Base-by-base conservation (phyloP, 768 basidiomycete species). In the Termitomyces sp. region DNA sequence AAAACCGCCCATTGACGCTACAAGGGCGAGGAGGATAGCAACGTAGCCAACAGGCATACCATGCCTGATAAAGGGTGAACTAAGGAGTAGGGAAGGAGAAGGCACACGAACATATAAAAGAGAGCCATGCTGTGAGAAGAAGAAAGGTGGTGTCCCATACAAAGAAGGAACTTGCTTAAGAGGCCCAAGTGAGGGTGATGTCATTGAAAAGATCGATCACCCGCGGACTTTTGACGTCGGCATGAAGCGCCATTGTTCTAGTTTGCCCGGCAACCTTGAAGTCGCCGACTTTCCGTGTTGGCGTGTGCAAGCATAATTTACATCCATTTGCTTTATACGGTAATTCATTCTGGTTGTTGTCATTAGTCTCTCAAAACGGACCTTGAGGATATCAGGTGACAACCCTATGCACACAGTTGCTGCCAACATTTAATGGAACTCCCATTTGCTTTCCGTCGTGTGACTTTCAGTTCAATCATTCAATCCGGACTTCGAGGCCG, bases 1-100 rank as follows among this genome's bases (percentile, higher is more conserved):
- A 72, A 85, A 84, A 51, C 89, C 88, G 60, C 88, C 89, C 80
- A 89, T 88, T 55, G 83, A 84, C 40, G 88, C 86, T 40, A 91
- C 70, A 59, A 88, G 67, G 66, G 88, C 88, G 54, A 89, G 74
- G 76, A 84, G 80, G 70, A 91, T 82, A 60, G 88, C 81, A 45
- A 83, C 79, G 71, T 74, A 77, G 59, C 86, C 86, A 57, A 88
- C 82, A 66, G 86, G 86, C 65, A 85, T 77, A 62, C 83, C 86
- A 69, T 82, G 76, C 61, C 86, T 86, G 56, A 34, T 31, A 29
- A 57, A 42, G 36, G 25, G 3, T 52, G 29, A 60, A 62, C 15
- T 12, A 25, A 52, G 5, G 7, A 29, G 10, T 43, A 3, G 4
- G 25, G 11, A 14, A 3, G 49, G 12, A 56, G 4, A 38, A 34